Evolutionary conservation across 495 filamentous ascomycete species (phyloP).

Genomic region (Trichoderma reesei): DNA sequence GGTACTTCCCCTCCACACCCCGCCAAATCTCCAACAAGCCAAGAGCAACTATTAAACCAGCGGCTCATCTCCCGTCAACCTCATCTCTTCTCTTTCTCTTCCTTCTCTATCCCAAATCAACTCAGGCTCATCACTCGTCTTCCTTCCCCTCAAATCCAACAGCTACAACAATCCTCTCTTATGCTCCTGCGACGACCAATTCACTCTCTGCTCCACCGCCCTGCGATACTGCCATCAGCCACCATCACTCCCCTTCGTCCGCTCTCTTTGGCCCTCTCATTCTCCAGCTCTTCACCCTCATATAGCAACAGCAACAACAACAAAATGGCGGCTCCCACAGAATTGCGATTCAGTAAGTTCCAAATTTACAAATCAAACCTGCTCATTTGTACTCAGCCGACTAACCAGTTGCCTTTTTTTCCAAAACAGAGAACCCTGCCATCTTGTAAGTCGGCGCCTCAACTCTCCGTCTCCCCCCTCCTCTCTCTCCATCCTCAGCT

Average conservation of each 20-base stretch:
- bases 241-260: not conserved
- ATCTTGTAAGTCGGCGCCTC: constrained; percentile 43
- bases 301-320: not conserved
- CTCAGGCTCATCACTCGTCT: too few relatives aligned
- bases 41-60: too few relatives aligned
- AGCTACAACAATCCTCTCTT: too few relatives aligned
- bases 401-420: not conserved
- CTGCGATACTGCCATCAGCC: too few relatives aligned
- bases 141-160: too few relatives aligned
- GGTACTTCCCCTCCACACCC: too few relatives aligned
- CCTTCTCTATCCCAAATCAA: too few relatives aligned
- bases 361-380: not conserved
- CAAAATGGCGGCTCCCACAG: not conserved
- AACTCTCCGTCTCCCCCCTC: not conserved
- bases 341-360: constrained; percentile 4
- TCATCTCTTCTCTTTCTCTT: too few relatives aligned
- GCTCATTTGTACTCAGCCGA: not conserved
- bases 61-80: too few relatives aligned
- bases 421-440: constrained; percentile 49
- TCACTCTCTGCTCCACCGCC: too few relatives aligned
- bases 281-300: not conserved
- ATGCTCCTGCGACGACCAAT: too few relatives aligned
- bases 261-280: not conserved
- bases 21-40: too few relatives aligned
- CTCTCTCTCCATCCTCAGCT: not conserved